phyloP scores from a whole-genome alignment of 257 asterid genomes.

The Solanum corneliomulleri region DNA sequence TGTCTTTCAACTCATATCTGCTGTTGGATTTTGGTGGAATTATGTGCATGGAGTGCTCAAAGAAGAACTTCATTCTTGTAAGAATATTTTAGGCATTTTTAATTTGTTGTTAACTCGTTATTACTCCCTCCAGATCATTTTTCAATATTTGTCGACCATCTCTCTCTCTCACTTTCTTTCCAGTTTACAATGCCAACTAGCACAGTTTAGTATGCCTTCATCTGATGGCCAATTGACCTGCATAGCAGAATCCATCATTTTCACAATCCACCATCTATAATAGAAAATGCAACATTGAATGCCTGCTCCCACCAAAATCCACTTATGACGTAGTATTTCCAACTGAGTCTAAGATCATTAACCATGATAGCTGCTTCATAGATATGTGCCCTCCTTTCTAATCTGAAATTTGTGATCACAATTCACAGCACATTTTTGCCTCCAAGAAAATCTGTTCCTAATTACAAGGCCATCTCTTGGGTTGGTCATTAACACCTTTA shows the following conservation, averaged over 20 bases:
- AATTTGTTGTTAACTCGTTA: background rate
- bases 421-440: background rate
- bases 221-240: background rate
- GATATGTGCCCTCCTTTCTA: background rate
- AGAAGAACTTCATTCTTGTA: conserved; percentile 55
- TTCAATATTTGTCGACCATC: background rate
- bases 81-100: conserved; percentile 5
- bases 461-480: background rate
- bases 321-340: background rate
- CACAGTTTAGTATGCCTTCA: background rate
- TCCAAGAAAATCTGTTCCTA: background rate
- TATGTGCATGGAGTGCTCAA: conserved; percentile 74
- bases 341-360: background rate
- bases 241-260: background rate
- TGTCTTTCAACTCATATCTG: conserved; percentile 55
- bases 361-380: background rate
- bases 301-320: background rate
- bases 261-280: background rate
- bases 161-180: background rate
- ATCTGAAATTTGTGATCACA: background rate
- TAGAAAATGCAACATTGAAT: background rate
- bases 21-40: conserved; percentile 72
- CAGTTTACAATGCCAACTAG: background rate
- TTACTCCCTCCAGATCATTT: background rate
- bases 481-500: background rate